These are phyloP conservation scores for Lentinus polychrous DNA, from an alignment of 1,284 basidiomycete species.

Conservation along the genomic window DNA sequence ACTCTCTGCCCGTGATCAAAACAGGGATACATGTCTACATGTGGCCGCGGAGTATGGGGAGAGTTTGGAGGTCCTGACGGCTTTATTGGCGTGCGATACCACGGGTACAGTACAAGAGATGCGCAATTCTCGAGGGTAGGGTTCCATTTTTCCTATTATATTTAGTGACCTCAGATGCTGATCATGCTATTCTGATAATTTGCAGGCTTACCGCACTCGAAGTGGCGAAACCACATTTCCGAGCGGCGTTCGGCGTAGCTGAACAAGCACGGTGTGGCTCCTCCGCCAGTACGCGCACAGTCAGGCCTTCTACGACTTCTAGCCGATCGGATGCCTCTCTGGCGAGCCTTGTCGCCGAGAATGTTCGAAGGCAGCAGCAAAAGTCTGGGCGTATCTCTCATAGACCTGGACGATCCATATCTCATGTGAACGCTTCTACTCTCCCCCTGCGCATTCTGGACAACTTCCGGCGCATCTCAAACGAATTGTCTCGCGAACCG, in stretches of 20 bases:
- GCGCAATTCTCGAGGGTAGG: constrained; percentile 61
- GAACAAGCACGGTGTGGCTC: constrained; percentile 42
- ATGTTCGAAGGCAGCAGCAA: constrained; percentile 1
- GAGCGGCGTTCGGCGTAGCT: constrained; percentile 44
- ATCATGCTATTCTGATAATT: constrained; percentile 1
- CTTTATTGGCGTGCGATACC: constrained; percentile 57
- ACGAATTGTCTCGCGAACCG: constrained; percentile 15
- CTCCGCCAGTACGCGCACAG: constrained; percentile 47
- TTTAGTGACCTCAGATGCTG: neutral
- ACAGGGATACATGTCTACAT: constrained; percentile 91
- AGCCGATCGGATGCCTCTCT: constrained; percentile 22
- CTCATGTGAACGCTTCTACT: constrained; percentile 20
- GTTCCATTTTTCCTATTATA: constrained; percentile 18
- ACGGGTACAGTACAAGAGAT: constrained; percentile 46
- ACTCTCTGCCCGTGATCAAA: constrained; percentile 61
- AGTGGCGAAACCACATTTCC: constrained; percentile 57
- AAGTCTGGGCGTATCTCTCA: neutral
- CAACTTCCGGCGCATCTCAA: constrained; percentile 43
- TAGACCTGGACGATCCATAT: constrained; percentile 2
- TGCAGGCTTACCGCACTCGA: constrained; percentile 59
- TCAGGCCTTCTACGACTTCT: constrained; percentile 47
- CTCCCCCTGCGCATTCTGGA: constrained; percentile 43
- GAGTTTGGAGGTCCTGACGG: constrained; percentile 50
- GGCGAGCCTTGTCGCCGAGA: constrained; percentile 10
- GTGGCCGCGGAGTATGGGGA: constrained; percentile 89